Evolutionary conservation across 768 basidiomycete genomes (phyloP).

Genomic region (Lentinus brumalis): DNA sequence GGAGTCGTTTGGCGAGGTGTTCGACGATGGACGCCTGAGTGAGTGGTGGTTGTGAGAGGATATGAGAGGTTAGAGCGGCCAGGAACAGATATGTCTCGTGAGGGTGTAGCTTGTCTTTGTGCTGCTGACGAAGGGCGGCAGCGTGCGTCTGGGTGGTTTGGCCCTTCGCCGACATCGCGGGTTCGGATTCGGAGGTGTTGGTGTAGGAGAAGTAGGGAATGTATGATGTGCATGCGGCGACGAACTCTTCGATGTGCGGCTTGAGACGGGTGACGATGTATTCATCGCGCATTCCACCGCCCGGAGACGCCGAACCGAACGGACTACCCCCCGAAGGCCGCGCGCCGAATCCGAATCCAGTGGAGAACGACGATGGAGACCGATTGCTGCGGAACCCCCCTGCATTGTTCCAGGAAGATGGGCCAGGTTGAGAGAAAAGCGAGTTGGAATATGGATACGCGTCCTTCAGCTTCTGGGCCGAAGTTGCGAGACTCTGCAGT

Average conservation of each 20-base stretch:
- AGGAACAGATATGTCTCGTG: constrained; percentile 76
- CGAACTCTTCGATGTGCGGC: constrained; percentile 76
- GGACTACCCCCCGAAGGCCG: constrained; percentile 5
- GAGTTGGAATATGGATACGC: constrained; percentile 80
- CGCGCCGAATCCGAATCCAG: constrained; percentile 29
- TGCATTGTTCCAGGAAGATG: constrained; percentile 33
- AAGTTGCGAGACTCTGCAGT: constrained; percentile 63
- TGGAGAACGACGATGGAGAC: constrained; percentile 1
- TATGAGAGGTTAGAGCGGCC: constrained; percentile 64
- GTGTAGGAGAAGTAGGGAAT: constrained; percentile 90
- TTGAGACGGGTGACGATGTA: constrained; percentile 77
- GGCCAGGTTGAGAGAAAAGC: constrained; percentile 34
- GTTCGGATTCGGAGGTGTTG: constrained; percentile 42
- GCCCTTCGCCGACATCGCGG: constrained; percentile 31
- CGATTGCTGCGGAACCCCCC: constrained; percentile 13
- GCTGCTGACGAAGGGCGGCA: constrained; percentile 49
- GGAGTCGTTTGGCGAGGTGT: constrained; percentile 61
- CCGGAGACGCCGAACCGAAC: constrained; percentile 17
- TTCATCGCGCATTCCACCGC: constrained; percentile 71
- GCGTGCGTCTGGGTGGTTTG: constrained; percentile 38
- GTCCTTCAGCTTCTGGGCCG: constrained; percentile 74
- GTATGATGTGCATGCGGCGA: constrained; percentile 76
- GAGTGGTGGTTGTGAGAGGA: constrained; percentile 68
- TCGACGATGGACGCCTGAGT: constrained; percentile 60
- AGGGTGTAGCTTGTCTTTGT: constrained; percentile 69